Base-by-base conservation (phyloP, 1,139 yeast species). In the Zygosaccharomyces sapae region DNA sequence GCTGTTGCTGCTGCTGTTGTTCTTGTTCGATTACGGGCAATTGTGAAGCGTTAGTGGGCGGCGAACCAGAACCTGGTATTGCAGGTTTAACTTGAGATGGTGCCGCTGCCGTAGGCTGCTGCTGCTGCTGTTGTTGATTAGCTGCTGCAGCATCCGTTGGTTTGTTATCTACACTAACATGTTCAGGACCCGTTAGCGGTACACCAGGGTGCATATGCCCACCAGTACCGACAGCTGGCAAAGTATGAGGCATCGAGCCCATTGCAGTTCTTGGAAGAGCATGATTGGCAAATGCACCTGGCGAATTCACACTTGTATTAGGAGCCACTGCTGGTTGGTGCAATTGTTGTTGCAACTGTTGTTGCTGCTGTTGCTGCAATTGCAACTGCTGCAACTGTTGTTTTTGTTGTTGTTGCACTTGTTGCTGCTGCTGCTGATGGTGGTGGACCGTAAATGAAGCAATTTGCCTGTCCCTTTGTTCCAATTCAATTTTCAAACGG, bases 401-500 rank as follows among this genome's bases (percentile, higher is more conserved):
- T 27, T 44, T 45, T 39, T 31, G 48, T 30, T 27, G 41, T 38
- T 49, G 60, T 24, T 41, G 45, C 33, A 49, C 53, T 8, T 39
- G 49, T 27, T 52, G 57, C 36, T 45, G 46, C 27, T 63, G 67
- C 33, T 61, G 70, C 16, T 66, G 72, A 46, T 61, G 70, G 25
- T 56, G 63, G 36, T 65, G 69, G 5, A 58, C 62, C 33, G 63
- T 62, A 42, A 66, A 63, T 7, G 70, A 66, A 52, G 75, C 73
- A 65, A 75, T 75, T 51, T 74, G 77, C 58, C 80, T 75, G 63
- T 83, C 90, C 62, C 87, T 73, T 63, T 78, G 80, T 58, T 88
- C 96, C 59, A 90, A 74, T 65, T 89, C 96, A 50, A 85, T 81
- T 67, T 90, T 88, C 66, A 90, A 76, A 55, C 95, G 77, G 65